A percentile compares a stretch with the other conserved stretches of the same genome.
Conservation (phyloP, 352 stramenopile species). For the Phytophthora podocarpi region DNA sequence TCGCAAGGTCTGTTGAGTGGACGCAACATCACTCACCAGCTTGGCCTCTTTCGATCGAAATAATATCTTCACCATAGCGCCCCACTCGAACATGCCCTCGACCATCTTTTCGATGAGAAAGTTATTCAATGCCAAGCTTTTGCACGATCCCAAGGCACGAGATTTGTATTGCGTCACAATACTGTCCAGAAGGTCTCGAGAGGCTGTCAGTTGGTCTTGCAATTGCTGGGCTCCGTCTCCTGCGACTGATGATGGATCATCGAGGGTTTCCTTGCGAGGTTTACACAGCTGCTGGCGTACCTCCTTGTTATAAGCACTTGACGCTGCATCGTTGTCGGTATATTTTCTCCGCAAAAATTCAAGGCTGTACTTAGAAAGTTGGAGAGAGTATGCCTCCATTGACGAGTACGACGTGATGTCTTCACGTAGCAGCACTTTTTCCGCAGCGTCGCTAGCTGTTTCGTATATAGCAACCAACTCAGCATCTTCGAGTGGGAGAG, state of each 20-base stretch:
- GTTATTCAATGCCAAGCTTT: conserved; percentile 38
- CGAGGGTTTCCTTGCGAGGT: conserved; percentile 7
- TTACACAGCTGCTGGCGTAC: conserved; percentile 53
- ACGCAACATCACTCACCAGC: conserved; percentile 42
- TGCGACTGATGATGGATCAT: conserved; percentile 3
- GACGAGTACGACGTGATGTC: conserved; percentile 47
- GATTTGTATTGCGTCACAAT: conserved; percentile 55
- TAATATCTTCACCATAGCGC: conserved; percentile 44
- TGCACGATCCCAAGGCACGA: conserved; percentile 35
- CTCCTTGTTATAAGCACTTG: conserved; percentile 48
- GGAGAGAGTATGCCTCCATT: conserved; percentile 44
- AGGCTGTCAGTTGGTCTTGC: conserved; percentile 42
- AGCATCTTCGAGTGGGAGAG: conserved; percentile 45
- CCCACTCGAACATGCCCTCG: conserved; percentile 64
- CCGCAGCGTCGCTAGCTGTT: conserved; percentile 29
- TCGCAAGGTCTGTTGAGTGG: conserved; percentile 50
- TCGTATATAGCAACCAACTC: conserved; percentile 43
- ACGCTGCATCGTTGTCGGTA: conserved; percentile 40
- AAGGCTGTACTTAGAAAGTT: conserved; percentile 62
- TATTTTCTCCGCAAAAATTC: conserved; percentile 39
- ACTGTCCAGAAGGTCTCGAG: conserved; percentile 38
- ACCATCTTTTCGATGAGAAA: conserved; percentile 62
- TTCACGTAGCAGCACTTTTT: conserved; percentile 44
- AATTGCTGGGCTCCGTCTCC: conserved; percentile 46
- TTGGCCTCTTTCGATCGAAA: conserved; percentile 55